phyloP scores from a whole-genome alignment of 768 basidiomycete species.

The Amanita jacksonii region DNA sequence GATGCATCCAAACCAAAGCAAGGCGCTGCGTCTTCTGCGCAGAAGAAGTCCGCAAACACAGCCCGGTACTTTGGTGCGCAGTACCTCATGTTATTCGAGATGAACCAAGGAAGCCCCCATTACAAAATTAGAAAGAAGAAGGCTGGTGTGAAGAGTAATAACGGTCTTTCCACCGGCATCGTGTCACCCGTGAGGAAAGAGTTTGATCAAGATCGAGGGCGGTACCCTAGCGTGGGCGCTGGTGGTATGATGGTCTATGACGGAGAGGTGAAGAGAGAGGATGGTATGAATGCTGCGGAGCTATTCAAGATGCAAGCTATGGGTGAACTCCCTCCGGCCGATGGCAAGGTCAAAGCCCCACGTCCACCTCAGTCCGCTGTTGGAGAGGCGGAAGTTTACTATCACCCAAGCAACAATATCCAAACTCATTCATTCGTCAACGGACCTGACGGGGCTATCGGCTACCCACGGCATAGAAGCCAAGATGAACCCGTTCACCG shows the following conservation, averaged over 20 bases:
- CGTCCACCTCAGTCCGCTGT: conserved; percentile 20
- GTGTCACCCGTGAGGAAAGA: conserved; percentile 1
- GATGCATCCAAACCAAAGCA: conserved; percentile 7
- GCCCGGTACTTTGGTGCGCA: conserved; percentile 31
- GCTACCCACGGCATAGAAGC: conserved; percentile 19
- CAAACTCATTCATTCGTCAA: conserved; percentile 7
- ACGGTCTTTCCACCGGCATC: conserved; percentile 12
- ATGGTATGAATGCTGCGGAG: conserved; percentile 46
- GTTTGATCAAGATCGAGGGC: conserved; percentile 11
- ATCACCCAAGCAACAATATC: conserved; percentile 18
- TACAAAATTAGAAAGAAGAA: conserved; percentile 90
- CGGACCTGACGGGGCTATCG: conserved; percentile 1
- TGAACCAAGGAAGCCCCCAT: conserved; percentile 75
- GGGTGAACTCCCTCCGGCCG: conserved; percentile 36
- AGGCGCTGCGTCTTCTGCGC: conserved; percentile 2
- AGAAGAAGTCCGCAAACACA: conserved; percentile 1
- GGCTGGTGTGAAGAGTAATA: conserved; percentile 28
- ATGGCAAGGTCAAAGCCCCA: conserved; percentile 22
- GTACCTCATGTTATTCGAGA: conserved; percentile 59
- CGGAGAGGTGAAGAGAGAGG: conserved; percentile 16
- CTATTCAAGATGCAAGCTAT: conserved; percentile 57
- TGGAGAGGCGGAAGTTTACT: conserved; percentile 23
- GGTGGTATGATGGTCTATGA: conserved; percentile 22
- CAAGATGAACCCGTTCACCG: conserved; percentile 24
- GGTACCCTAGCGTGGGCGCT: conserved; percentile 8